Percentiles rank a stretch among this genome's conserved stretches.
These are phyloP conservation scores for Annulohypoxylon bovei DNA, from an alignment of 495 filamentous ascomycete species.

Conservation along the genomic window DNA sequence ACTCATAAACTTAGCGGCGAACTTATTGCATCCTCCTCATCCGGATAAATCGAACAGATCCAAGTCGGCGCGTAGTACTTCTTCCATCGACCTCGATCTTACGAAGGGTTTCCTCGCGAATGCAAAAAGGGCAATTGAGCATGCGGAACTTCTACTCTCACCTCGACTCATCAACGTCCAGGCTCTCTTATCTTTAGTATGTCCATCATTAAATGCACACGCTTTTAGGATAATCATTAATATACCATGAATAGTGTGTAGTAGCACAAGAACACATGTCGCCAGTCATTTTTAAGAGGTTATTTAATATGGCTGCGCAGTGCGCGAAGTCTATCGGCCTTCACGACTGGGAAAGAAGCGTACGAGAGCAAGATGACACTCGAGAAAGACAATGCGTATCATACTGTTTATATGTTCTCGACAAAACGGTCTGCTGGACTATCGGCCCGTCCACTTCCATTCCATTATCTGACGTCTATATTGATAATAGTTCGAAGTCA, in stretches of 20 bases:
- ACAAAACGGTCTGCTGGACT: slow-evolving; percentile 25
- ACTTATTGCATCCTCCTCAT: slow-evolving; percentile 7
- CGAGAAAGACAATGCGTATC: slow-evolving; percentile 24
- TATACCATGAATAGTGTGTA: slow-evolving; percentile 11
- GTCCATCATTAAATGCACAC: neutral
- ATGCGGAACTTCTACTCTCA: slow-evolving; percentile 18
- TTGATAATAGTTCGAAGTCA: neutral
- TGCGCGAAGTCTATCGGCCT: slow-evolving; percentile 28
- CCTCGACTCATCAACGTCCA: slow-evolving; percentile 32
- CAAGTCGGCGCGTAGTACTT: slow-evolving; percentile 4
- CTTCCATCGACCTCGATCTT: slow-evolving; percentile 28
- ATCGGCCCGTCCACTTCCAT: slow-evolving; percentile 11
- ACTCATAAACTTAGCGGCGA: slow-evolving; percentile 27
- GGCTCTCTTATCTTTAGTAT: slow-evolving; percentile 34
- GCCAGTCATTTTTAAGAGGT: slow-evolving; percentile 2
- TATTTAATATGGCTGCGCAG: slow-evolving; percentile 21
- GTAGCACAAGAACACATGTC: slow-evolving; percentile 34
- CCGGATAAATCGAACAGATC: slow-evolving; percentile 8
- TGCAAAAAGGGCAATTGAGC: slow-evolving; percentile 25
- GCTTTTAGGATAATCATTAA: neutral
- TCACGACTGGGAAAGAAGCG: slow-evolving; percentile 20
- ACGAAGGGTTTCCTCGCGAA: slow-evolving; percentile 28
- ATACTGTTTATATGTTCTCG: slow-evolving; percentile 31
- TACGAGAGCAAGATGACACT: neutral
- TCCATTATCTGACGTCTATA: slow-evolving; percentile 9